A percentile compares a stretch with the other conserved stretches of the same genome.
Conservation (phyloP, 1,284 basidiomycete genomes). For the Ustilago tritici region DNA sequence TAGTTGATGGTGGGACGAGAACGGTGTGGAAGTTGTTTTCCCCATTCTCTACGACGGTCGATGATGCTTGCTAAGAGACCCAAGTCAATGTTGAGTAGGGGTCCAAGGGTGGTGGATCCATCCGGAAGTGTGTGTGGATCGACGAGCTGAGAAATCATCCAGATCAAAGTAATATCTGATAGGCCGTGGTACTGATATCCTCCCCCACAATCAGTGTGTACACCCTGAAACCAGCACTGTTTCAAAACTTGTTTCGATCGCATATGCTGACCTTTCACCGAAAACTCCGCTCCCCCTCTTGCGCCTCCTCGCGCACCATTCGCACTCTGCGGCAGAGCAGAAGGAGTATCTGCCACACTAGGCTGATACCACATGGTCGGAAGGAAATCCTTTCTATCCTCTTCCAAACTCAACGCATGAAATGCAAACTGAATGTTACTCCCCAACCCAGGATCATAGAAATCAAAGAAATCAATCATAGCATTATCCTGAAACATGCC, state of each 20-base stretch:
- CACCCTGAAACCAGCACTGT: constrained; percentile 67
- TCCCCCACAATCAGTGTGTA: constrained; percentile 64
- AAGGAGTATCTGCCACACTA: background rate
- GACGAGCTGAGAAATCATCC: constrained; percentile 62
- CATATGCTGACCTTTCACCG: constrained; percentile 22
- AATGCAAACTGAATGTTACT: constrained; percentile 61
- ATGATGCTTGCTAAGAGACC: constrained; percentile 30
- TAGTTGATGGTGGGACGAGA: constrained; percentile 32
- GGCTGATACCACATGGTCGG: constrained; percentile 62
- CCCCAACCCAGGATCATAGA: constrained; percentile 64
- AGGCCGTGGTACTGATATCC: constrained; percentile 63
- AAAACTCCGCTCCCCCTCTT: background rate
- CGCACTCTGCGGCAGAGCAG: background rate
- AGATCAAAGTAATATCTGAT: constrained; percentile 60
- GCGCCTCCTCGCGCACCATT: background rate
- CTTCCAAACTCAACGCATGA: constrained; percentile 63
- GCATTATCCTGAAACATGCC: constrained; percentile 47
- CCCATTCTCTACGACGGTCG: constrained; percentile 52
- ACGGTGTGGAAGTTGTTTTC: constrained; percentile 45
- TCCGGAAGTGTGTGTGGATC: constrained; percentile 42
- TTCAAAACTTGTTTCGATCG: constrained; percentile 56
- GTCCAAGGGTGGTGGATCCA: constrained; percentile 28
- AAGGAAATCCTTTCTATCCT: constrained; percentile 64
- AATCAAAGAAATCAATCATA: constrained; percentile 54
- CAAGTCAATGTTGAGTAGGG: constrained; percentile 52